Percentiles rank a stretch among this genome's conserved stretches.
phyloP scores from a whole-genome alignment of 1,284 basidiomycete species.

The Rhodotorula sp. region DNA sequence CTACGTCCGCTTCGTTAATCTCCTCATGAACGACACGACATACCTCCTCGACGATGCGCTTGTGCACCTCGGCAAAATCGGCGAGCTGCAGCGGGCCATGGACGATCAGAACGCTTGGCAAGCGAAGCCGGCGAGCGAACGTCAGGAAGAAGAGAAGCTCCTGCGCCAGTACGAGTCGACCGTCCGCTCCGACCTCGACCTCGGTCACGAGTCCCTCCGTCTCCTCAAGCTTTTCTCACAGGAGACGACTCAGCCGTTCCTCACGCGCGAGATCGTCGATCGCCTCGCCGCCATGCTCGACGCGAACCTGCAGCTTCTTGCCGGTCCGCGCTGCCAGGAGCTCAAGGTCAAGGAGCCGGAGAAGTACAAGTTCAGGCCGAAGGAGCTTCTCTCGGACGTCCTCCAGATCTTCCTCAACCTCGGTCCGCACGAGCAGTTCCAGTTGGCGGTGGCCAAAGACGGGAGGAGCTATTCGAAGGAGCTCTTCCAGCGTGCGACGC shows the following conservation, averaged over 20 bases:
- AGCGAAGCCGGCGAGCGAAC: constrained; percentile 63
- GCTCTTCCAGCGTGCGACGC: constrained; percentile 76
- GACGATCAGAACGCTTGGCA: constrained; percentile 68
- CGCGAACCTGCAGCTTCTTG: constrained; percentile 87
- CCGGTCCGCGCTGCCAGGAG: constrained; percentile 75
- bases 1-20: constrained; percentile 92
- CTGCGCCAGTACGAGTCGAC: constrained; percentile 75
- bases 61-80: constrained; percentile 81
- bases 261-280: constrained; percentile 95
- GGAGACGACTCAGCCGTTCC: constrained; percentile 87
- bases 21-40: constrained; percentile 99
- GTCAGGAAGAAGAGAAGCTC: constrained; percentile 77
- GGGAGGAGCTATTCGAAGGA: constrained; percentile 85
- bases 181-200: constrained; percentile 78
- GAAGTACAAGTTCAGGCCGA: constrained; percentile 86
- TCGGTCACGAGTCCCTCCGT: constrained; percentile 83
- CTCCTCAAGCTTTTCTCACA: constrained; percentile 88
- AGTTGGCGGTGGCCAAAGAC: constrained; percentile 85
- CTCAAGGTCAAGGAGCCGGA: constrained; percentile 83
- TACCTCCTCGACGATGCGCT: constrained; percentile 97
- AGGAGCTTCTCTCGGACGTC: constrained; percentile 77
- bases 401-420: constrained; percentile 90
- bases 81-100: constrained; percentile 81
- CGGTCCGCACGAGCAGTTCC: constrained; percentile 73
- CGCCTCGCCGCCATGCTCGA: constrained; percentile 94